Evolutionary conservation across 139 green algal species (phyloP).

Genomic region (Tetraselmis striata): DNA sequence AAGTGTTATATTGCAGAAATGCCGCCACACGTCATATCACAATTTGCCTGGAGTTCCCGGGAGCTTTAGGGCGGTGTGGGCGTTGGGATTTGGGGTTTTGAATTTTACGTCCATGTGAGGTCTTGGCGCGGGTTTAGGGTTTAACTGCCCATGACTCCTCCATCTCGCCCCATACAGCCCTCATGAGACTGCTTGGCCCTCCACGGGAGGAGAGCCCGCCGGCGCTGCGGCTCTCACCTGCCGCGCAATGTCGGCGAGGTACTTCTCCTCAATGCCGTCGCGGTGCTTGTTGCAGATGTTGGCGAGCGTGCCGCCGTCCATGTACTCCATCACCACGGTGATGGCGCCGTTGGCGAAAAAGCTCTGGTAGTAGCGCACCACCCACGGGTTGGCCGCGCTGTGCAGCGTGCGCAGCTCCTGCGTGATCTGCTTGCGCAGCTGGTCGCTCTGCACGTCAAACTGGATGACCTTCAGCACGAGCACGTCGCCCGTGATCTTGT

Average conservation of each 20-base stretch:
- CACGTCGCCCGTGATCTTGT: constrained; percentile 16
- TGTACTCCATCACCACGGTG: constrained; percentile 11
- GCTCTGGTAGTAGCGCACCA: constrained; percentile 40
- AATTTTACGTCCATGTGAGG: too few relatives aligned
- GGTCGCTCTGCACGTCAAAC: constrained; percentile 49
- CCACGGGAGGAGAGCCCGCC: too few relatives aligned
- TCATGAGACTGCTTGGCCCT: too few relatives aligned
- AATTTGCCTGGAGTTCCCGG: too few relatives aligned
- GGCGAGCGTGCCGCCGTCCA: constrained; percentile 9
- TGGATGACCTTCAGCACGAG: constrained; percentile 62
- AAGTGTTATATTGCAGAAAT: too few relatives aligned
- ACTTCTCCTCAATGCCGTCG: constrained; percentile 5
- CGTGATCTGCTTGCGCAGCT: constrained; percentile 46
- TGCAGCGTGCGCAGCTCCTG: constrained; percentile 51
- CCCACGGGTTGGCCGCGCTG: constrained; percentile 33
- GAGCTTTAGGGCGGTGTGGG: too few relatives aligned
- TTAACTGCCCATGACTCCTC: too few relatives aligned
- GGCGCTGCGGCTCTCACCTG: too few relatives aligned
- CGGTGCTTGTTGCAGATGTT: constrained; percentile 1
- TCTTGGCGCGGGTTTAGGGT: too few relatives aligned
- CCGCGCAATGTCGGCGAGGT: constrained; percentile 5
- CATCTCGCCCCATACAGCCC: too few relatives aligned
- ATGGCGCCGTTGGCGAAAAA: constrained; percentile 55
- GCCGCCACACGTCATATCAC: too few relatives aligned
- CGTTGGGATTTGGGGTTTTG: too few relatives aligned